These are phyloP conservation scores for Elsinoe fawcettii DNA, from an alignment of 2,329 filamentous ascomycete genomes.

Conservation along the genomic window DNA sequence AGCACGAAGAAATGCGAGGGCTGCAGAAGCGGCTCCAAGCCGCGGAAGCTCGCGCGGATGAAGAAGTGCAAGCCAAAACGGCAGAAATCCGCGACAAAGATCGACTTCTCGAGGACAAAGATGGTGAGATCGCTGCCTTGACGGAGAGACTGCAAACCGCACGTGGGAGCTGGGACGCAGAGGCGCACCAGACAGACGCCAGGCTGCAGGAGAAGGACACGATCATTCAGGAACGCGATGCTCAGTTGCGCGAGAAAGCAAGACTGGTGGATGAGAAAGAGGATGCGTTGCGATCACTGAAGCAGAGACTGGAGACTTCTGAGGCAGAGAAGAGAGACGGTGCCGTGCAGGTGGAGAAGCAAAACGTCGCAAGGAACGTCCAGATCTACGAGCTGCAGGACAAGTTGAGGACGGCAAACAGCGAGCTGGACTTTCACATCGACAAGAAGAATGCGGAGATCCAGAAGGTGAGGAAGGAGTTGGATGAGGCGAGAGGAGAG, in stretches of 20 bases:
- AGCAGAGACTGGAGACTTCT: conserved; percentile 25
- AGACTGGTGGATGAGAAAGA: conserved; percentile 64
- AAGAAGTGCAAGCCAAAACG: conserved; percentile 26
- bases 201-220: conserved; percentile 32
- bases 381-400: conserved; percentile 43
- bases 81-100: conserved; percentile 56
- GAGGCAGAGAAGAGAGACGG: conserved; percentile 25
- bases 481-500: conserved; percentile 29
- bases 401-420: conserved; percentile 38
- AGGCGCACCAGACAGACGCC: conserved; percentile 31
- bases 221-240: conserved; percentile 64
- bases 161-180: conserved; percentile 33
- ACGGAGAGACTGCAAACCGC: conserved; percentile 32
- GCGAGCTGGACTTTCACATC: conserved; percentile 35
- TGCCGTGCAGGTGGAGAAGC: conserved; percentile 41
- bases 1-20: conserved; percentile 26
- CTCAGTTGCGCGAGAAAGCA: conserved; percentile 68
- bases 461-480: conserved; percentile 33
- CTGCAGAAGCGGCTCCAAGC: conserved; percentile 29
- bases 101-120: conserved; percentile 30
- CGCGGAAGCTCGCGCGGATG: conserved; percentile 22
- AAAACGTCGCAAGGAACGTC: conserved; percentile 44
- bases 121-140: conserved; percentile 31
- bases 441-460: conserved; percentile 33
- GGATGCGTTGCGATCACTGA: conserved; percentile 51